phyloP scores from a whole-genome alignment of 1,284 basidiomycete species.

The Cystobasidium slooffiae region DNA sequence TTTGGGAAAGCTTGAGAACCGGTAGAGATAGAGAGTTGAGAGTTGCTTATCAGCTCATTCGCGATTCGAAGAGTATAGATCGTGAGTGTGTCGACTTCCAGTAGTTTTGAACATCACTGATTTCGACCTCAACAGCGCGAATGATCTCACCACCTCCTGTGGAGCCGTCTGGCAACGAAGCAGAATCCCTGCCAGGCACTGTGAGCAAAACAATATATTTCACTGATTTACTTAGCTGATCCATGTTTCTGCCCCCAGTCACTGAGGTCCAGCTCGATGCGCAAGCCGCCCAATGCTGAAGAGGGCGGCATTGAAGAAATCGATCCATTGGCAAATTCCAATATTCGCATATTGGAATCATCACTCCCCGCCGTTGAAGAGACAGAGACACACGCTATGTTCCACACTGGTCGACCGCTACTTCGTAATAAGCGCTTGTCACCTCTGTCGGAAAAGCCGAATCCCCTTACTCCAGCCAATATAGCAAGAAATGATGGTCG shows the following conservation, averaged over 20 bases:
- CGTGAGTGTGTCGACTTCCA: not conserved
- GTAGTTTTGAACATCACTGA: not conserved
- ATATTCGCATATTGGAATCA: slow-evolving; percentile 40
- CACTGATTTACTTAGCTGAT: not conserved
- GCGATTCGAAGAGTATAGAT: slow-evolving; percentile 84
- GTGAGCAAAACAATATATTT: not conserved
- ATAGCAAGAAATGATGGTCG: slow-evolving; percentile 4
- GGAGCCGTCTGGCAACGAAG: slow-evolving; percentile 6
- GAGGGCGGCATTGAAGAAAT: slow-evolving; percentile 20
- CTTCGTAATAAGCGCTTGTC: slow-evolving; percentile 34
- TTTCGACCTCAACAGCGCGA: slow-evolving; percentile 3
- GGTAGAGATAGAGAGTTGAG: slow-evolving; percentile 94
- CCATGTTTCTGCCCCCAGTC: slow-evolving; percentile 1
- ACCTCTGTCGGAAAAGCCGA: slow-evolving; percentile 34
- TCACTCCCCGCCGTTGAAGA: slow-evolving; percentile 17
- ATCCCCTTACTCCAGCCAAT: slow-evolving; percentile 35
- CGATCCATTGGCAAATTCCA: slow-evolving; percentile 25
- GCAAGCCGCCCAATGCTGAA: slow-evolving; percentile 8
- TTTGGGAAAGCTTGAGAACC: slow-evolving; percentile 79
- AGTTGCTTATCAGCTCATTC: slow-evolving; percentile 90
- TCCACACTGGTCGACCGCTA: slow-evolving; percentile 30
- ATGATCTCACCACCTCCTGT: slow-evolving; percentile 27
- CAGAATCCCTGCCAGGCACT: slow-evolving; percentile 1
- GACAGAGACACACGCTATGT: slow-evolving; percentile 25
- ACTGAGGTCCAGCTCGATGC: slow-evolving; percentile 9